These are phyloP conservation scores for Candida pseudoglaebosa DNA, from an alignment of 805 yeast genomes.

Conservation along the genomic window DNA sequence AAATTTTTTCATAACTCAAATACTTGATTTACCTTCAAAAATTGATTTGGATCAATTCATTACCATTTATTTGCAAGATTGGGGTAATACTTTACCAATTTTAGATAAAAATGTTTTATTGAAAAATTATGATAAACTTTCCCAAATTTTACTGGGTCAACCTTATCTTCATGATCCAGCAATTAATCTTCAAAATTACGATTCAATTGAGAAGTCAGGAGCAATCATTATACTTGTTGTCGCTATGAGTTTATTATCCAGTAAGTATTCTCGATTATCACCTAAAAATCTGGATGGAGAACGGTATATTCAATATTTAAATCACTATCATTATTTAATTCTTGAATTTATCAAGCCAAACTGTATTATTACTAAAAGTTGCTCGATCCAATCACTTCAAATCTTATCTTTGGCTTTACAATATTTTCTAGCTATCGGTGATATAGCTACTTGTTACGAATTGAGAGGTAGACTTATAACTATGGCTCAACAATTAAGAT, in stretches of 20 bases:
- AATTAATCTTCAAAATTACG: constrained; percentile 13
- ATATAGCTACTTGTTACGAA: constrained; percentile 68
- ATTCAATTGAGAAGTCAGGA: constrained; percentile 51
- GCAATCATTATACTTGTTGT: constrained; percentile 47
- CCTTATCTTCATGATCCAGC: constrained; percentile 7
- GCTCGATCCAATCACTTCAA: constrained; percentile 68
- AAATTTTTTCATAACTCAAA: constrained; percentile 34
- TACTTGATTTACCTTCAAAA: constrained; percentile 40
- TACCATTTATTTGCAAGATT: constrained; percentile 66
- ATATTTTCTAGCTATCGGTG: constrained; percentile 71
- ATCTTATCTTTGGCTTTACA: constrained; percentile 64
- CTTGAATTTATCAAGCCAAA: constrained; percentile 60
- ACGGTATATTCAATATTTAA: constrained; percentile 21
- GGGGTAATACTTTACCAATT: constrained; percentile 71
- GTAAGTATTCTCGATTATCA: constrained; percentile 27
- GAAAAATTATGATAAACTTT: constrained; percentile 49
- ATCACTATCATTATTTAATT: constrained; percentile 57
- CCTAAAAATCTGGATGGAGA: constrained; percentile 13
- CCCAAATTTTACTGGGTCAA: constrained; percentile 39
- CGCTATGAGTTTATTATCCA: constrained; percentile 46
- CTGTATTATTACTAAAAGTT: constrained; percentile 50
- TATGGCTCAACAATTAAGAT: constrained; percentile 80
- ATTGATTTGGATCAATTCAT: constrained; percentile 65
- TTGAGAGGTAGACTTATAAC: constrained; percentile 71
- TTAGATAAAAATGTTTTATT: constrained; percentile 68